Percentiles rank a stretch among this genome's conserved stretches.
Evolutionary conservation across 139 green algal genomes (phyloP).

Genomic region (Chlamydomonas urium): DNA sequence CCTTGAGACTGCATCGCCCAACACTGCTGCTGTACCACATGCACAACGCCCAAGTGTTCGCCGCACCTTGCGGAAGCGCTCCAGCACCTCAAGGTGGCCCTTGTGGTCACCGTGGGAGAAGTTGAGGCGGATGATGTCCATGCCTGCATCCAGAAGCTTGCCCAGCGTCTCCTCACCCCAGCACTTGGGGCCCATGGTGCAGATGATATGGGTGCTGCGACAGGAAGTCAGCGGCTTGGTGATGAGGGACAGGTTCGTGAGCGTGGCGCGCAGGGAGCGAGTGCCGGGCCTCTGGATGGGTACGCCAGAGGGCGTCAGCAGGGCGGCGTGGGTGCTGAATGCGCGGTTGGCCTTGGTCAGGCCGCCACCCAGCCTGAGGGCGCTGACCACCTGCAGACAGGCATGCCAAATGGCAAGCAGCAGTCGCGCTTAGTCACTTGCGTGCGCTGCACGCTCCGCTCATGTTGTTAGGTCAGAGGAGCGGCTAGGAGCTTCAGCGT

Average conservation of each 20-base stretch:
- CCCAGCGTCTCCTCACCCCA: constrained; percentile 50
- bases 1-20: too few relatives aligned
- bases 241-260: constrained; percentile 54
- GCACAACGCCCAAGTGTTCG: too few relatives aligned
- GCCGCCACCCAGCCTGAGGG: constrained; percentile 27
- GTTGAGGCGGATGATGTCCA: constrained; percentile 64
- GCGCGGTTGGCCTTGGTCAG: constrained; percentile 28
- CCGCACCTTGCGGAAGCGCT: constrained; percentile 50
- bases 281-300: constrained; percentile 35
- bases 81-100: constrained; percentile 46
- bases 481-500: too few relatives aligned
- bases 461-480: too few relatives aligned
- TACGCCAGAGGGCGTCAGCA: constrained; percentile 25
- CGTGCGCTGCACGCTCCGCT: too few relatives aligned
- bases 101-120: constrained; percentile 68
- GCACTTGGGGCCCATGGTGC: constrained; percentile 64
- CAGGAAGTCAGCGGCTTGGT: constrained; percentile 23
- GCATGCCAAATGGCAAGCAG: too few relatives aligned
- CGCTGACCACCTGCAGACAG: constrained; percentile 21
- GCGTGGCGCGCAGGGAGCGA: constrained; percentile 43
- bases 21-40: too few relatives aligned
- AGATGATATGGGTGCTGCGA: constrained; percentile 52
- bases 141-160: constrained; percentile 64
- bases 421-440: too few relatives aligned
- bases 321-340: constrained; percentile 33